Evolutionary conservation across 1,139 yeast species (phyloP).

Genomic region (Lodderomyces beijingensis): DNA sequence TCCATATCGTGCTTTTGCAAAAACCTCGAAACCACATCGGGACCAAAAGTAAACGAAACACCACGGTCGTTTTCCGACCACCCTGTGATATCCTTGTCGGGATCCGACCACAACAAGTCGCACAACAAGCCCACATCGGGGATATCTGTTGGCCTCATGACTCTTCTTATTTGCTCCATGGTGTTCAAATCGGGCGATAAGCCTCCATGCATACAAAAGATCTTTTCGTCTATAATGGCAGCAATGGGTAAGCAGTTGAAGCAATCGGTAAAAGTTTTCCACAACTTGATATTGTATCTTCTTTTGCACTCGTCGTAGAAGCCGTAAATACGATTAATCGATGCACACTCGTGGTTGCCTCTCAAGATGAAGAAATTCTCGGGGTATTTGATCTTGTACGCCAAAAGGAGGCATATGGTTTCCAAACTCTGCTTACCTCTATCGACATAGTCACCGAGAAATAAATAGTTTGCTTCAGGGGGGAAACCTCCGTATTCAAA

Average conservation of each 20-base stretch:
- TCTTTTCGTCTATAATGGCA: slow-evolving; percentile 95
- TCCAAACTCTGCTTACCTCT: slow-evolving; percentile 96
- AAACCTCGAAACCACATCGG: slow-evolving; percentile 92
- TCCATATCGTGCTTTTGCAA: slow-evolving; percentile 96
- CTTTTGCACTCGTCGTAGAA: slow-evolving; percentile 97
- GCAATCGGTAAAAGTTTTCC: slow-evolving; percentile 98
- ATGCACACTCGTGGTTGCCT: slow-evolving; percentile 98
- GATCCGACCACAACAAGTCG: slow-evolving; percentile 97
- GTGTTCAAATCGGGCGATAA: slow-evolving; percentile 93
- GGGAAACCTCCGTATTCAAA: slow-evolving; percentile 99
- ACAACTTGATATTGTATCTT: slow-evolving; percentile 92
- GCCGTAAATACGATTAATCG: slow-evolving; percentile 94
- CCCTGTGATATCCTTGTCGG: slow-evolving; percentile 94
- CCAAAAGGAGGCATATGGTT: slow-evolving; percentile 86
- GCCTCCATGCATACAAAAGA: slow-evolving; percentile 98
- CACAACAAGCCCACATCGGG: slow-evolving; percentile 95
- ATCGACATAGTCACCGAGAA: slow-evolving; percentile 95
- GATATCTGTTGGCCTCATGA: slow-evolving; percentile 97
- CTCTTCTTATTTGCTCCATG: slow-evolving; percentile 97
- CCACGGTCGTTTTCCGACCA: slow-evolving; percentile 99
- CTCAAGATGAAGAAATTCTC: slow-evolving; percentile 92
- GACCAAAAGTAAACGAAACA: slow-evolving; percentile 95
- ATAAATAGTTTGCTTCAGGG: slow-evolving; percentile 95
- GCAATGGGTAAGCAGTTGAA: slow-evolving; percentile 98
- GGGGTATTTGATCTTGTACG: slow-evolving; percentile 95